Evolutionary conservation across 2,329 filamentous ascomycete genomes (phyloP), one percentile per base, ranked within the genome.

Genomic region (Aureobasidium mangrovei): DNA sequence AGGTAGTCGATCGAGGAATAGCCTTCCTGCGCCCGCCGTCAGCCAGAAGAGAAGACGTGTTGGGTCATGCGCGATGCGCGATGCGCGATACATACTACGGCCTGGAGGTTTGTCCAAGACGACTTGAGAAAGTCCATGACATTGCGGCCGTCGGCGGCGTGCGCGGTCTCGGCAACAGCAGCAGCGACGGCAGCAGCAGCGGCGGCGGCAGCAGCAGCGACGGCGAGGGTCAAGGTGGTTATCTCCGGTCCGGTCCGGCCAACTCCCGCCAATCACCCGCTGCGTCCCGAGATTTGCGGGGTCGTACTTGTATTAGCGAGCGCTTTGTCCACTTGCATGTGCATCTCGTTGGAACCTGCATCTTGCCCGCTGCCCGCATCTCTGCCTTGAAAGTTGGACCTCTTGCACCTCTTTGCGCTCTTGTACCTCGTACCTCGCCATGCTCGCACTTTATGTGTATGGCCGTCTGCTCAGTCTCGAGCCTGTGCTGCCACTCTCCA

Each of bases 91-190:
- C 54, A 31, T 29, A 55, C 57, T 28, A 66, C 55, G 18, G 58
- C 55, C 44, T 67, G 60, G 43, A 66, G 61, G 46, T 69, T 68
- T 27, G 66, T 67, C 29, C 57, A 61, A 61, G 66, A 69, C 40
- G 58, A 54, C 55, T 63, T 67, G 49, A 68, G 56, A 56, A 66
- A 64, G 56, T 69, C 67, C 65, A 69, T 69, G 49, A 53, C 49
- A 53, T 53, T 53, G 39, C 33, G 24, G 12, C 49, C 12, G 31
- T 31, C 27, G 7, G 7, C 27, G 40, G 7, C 40, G 26, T 39
- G 36, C 8, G 36, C n/a, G 36, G 32, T 7, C 32, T 33, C 32
- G 32, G 6, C 32, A 33, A 33, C 10, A 33, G 6, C 44, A 47
- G 44, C 44, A 18, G 38, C 44, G 38, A 28, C 24, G 2, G 44